phyloP scores from a whole-genome alignment of 1,284 basidiomycete species.

The Pascua guehoae region DNA sequence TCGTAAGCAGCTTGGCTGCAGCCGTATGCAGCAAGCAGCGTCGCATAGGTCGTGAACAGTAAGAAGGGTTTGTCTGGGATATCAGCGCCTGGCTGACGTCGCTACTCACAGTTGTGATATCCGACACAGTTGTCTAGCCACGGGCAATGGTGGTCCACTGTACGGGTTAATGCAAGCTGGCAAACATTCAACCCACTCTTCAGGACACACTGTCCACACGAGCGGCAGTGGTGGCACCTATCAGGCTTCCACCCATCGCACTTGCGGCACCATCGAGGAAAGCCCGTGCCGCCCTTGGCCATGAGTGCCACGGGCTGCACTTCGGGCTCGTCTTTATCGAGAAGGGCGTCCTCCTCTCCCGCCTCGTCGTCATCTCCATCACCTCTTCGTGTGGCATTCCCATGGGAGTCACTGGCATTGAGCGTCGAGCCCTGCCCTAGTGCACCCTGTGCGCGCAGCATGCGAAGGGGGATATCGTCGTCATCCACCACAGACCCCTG shows the following conservation, averaged over 20 bases:
- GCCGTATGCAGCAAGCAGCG: constrained; percentile 63
- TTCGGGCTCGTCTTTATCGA: constrained; percentile 5
- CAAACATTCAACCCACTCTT: constrained; percentile 65
- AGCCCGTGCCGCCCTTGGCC: constrained; percentile 35
- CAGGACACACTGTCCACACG: constrained; percentile 72
- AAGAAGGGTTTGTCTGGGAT: constrained; percentile 67
- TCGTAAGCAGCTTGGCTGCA: constrained; percentile 58
- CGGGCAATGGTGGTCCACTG: constrained; percentile 75
- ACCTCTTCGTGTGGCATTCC: neutral
- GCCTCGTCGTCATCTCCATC: neutral
- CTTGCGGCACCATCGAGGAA: constrained; percentile 44
- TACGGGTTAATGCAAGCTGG: constrained; percentile 1
- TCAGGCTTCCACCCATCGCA: constrained; percentile 63
- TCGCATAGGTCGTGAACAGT: constrained; percentile 69
- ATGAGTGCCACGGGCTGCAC: constrained; percentile 17
- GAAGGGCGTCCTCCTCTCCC: constrained; percentile 10
- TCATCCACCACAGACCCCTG: constrained; percentile 8
- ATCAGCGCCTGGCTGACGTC: neutral
- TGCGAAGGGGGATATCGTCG: constrained; percentile 34
- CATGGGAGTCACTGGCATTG: neutral
- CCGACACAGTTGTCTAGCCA: constrained; percentile 84
- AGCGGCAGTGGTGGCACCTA: constrained; percentile 73
- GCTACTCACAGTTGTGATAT: constrained; percentile 61
- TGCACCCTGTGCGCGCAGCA: constrained; percentile 19
- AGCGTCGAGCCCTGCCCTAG: neutral